Percentiles rank a stretch among this genome's conserved stretches.
Conservation (phyloP, 2,329 filamentous ascomycete species). For the Paecilomyces formosus region DNA sequence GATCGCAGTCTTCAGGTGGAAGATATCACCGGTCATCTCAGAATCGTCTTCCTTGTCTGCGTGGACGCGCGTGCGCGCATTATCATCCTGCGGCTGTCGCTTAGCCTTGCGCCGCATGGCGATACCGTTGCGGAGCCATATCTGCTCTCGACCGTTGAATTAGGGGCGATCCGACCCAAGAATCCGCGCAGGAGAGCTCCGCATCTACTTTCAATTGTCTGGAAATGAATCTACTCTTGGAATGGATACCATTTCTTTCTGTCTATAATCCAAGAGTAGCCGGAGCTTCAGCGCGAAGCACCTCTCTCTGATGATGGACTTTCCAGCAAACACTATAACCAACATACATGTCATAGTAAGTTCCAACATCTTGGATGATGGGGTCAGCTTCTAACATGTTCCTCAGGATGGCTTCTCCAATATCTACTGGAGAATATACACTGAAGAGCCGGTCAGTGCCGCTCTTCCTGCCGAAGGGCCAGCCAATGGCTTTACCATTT, state of each 20-base stretch:
- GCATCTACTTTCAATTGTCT: slow-evolving; percentile 4
- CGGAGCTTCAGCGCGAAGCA: slow-evolving; percentile 16
- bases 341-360: slow-evolving; percentile 37
- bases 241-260: slow-evolving; percentile 15
- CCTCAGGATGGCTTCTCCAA: slow-evolving; percentile 34
- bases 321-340: slow-evolving; percentile 34
- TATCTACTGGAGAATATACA: slow-evolving; percentile 37
- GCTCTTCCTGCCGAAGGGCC: slow-evolving; percentile 23
- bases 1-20: background rate
- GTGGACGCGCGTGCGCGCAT: background rate
- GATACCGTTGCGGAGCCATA: slow-evolving; percentile 11
- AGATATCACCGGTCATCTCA: background rate
- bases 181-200: background rate
- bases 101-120: slow-evolving; percentile 3
- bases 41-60: background rate
- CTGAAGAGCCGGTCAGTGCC: slow-evolving; percentile 25
- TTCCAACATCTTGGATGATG: slow-evolving; percentile 3
- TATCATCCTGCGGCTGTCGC: slow-evolving; percentile 1
- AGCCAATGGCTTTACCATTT: slow-evolving; percentile 28
- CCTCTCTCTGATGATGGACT: slow-evolving; percentile 32
- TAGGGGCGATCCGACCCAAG: slow-evolving; percentile 3
- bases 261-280: slow-evolving; percentile 16
- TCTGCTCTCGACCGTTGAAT: background rate
- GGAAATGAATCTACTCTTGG: slow-evolving; percentile 28
- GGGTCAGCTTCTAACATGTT: slow-evolving; percentile 13